Conservation (phyloP, 73 alveolate species). For the Paramecium biaurelia region DNA sequence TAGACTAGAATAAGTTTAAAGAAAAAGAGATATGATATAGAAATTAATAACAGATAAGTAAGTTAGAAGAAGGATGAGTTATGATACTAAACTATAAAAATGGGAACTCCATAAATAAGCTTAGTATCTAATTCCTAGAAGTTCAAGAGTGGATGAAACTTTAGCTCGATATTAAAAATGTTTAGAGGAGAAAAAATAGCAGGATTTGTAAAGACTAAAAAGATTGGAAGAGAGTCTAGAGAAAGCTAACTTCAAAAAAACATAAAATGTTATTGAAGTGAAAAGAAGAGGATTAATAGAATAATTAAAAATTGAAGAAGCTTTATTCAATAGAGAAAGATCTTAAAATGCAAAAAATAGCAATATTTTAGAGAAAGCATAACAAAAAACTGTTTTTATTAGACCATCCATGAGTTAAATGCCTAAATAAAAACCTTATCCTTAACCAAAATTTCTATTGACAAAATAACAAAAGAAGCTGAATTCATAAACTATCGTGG, state of each 20-base stretch:
- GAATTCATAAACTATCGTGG: neutral
- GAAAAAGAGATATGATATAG: neutral
- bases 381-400: neutral
- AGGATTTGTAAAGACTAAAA: neutral
- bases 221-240: neutral
- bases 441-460: neutral
- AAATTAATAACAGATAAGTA: neutral
- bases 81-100: neutral
- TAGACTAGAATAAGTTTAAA: neutral
- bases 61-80: neutral
- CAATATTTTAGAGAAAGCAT: neutral
- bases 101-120: neutral
- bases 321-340: neutral
- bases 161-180: neutral
- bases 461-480: neutral
- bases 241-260: neutral
- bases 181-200: neutral
- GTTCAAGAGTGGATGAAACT: neutral
- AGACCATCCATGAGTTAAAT: neutral
- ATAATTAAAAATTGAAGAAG: neutral
- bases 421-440: neutral
- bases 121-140: neutral
- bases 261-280: neutral
- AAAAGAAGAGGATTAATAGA: neutral
- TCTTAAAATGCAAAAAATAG: neutral